phyloP scores from a whole-genome alignment of 2,329 filamentous ascomycete species.

The Penicillium fuscoglaucum region DNA sequence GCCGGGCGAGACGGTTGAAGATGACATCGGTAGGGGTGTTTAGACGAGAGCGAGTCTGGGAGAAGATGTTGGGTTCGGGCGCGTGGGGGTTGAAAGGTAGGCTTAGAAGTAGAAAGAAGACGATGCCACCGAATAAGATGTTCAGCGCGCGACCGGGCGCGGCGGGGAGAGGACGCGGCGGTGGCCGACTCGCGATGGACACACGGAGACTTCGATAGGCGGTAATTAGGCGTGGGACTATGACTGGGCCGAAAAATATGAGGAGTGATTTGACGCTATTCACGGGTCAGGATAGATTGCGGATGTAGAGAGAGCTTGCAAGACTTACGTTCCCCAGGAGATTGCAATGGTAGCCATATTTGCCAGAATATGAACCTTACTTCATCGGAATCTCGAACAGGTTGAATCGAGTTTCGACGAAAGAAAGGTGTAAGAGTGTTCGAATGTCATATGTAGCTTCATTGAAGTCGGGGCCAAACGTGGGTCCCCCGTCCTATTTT shows the following conservation, averaged over 20 bases:
- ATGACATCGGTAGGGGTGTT: slow-evolving; percentile 83
- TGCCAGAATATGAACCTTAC: background rate
- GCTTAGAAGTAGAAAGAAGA: slow-evolving; percentile 60
- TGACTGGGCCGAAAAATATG: slow-evolving; percentile 46
- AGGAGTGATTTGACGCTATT: slow-evolving; percentile 45
- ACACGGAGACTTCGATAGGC: slow-evolving; percentile 40
- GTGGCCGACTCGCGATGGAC: slow-evolving; percentile 37
- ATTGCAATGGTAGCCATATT: slow-evolving; percentile 33
- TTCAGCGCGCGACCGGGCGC: slow-evolving; percentile 44
- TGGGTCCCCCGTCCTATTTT: background rate
- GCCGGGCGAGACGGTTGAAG: slow-evolving; percentile 67
- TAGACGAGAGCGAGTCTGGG: slow-evolving; percentile 73
- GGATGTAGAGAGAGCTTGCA: background rate
- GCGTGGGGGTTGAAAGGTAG: slow-evolving; percentile 65
- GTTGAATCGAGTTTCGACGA: background rate
- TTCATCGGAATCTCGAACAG: slow-evolving; percentile 1
- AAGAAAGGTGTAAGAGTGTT: background rate
- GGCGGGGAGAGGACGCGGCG: slow-evolving; percentile 39
- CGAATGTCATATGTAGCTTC: slow-evolving; percentile 1
- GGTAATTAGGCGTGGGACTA: slow-evolving; percentile 42
- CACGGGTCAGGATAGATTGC: slow-evolving; percentile 9
- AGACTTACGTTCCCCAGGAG: slow-evolving; percentile 36
- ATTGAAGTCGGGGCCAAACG: slow-evolving; percentile 6
- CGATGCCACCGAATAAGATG: slow-evolving; percentile 55
- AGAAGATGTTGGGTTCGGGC: slow-evolving; percentile 68